Percentiles rank a stretch among this genome's conserved stretches.
These are phyloP conservation scores for Cantharellus anzutake DNA, from an alignment of 768 basidiomycete species.

Conservation along the genomic window DNA sequence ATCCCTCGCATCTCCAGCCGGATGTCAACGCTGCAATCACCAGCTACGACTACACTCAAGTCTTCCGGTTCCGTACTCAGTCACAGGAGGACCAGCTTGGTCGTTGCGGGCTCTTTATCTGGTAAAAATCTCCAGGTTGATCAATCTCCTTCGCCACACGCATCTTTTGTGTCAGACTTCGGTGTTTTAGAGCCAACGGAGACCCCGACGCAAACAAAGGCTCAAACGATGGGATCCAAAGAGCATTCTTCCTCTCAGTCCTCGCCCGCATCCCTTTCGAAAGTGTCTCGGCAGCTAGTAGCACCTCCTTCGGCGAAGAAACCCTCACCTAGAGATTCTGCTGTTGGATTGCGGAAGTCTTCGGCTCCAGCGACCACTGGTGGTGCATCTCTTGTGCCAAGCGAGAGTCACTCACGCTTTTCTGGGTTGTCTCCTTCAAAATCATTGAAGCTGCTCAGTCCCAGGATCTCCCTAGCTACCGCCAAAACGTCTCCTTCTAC, in stretches of 20 bases:
- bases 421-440: slow-evolving; percentile 74
- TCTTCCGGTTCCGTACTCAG: slow-evolving; percentile 15
- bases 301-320: slow-evolving; percentile 2
- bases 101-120: slow-evolving; percentile 16
- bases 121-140: slow-evolving; percentile 4
- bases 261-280: slow-evolving; percentile 3
- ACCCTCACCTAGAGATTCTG: slow-evolving; percentile 41
- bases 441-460: slow-evolving; percentile 59
- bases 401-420: slow-evolving; percentile 27
- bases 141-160: slow-evolving; percentile 8
- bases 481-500: slow-evolving; percentile 34
- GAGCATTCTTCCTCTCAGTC: background rate
- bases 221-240: background rate
- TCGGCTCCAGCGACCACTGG: slow-evolving; percentile 70
- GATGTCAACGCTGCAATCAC: slow-evolving; percentile 33
- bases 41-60: slow-evolving; percentile 11
- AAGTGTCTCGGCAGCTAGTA: background rate
- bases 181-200: slow-evolving; percentile 57
- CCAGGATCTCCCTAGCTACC: slow-evolving; percentile 48
- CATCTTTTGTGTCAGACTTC: slow-evolving; percentile 33
- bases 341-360: slow-evolving; percentile 63
- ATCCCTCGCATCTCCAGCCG: slow-evolving; percentile 85
- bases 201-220: slow-evolving; percentile 10
- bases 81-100: slow-evolving; percentile 45
- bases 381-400: slow-evolving; percentile 2